phyloP scores from a whole-genome alignment of 2,329 filamentous ascomycete species.

The Epichloe brachyelytri region DNA sequence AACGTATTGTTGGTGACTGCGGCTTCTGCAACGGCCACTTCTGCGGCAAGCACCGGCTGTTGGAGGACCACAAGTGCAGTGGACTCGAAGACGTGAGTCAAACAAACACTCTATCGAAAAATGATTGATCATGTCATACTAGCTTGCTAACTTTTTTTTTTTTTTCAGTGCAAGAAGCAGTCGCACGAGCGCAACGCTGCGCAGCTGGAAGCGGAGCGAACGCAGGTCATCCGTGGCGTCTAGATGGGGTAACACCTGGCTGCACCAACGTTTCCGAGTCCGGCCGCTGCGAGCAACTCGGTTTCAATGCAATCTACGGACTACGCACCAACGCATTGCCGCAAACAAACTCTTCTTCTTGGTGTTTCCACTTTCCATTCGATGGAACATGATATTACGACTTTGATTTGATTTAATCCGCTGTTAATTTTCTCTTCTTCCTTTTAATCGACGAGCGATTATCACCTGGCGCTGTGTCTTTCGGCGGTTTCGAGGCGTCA shows the following conservation, averaged over 20 bases:
- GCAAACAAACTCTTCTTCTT: not conserved
- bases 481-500: constrained; percentile 5
- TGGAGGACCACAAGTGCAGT: constrained; percentile 89
- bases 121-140: not conserved
- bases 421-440: not conserved
- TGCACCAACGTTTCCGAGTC: not conserved
- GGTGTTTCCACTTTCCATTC: not conserved
- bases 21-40: constrained; percentile 88
- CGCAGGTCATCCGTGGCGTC: constrained; percentile 84
- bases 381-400: constrained; percentile 9
- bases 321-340: not conserved
- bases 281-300: not conserved
- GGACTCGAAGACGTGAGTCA: constrained; percentile 71
- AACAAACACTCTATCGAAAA: not conserved
- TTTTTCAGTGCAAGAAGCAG: constrained; percentile 75
- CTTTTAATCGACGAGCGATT: not conserved
- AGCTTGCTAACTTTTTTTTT: constrained; percentile 5
- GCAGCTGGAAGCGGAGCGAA: constrained; percentile 84
- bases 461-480: constrained; percentile 1
- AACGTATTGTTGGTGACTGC: constrained; percentile 93
- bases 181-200: constrained; percentile 88
- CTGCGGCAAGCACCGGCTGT: constrained; percentile 85
- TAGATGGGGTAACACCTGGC: constrained; percentile 26
- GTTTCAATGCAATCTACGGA: not conserved
- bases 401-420: not conserved